Evolutionary conservation across 768 basidiomycete species (phyloP).

Genomic region (Xerocomellus intermedius): DNA sequence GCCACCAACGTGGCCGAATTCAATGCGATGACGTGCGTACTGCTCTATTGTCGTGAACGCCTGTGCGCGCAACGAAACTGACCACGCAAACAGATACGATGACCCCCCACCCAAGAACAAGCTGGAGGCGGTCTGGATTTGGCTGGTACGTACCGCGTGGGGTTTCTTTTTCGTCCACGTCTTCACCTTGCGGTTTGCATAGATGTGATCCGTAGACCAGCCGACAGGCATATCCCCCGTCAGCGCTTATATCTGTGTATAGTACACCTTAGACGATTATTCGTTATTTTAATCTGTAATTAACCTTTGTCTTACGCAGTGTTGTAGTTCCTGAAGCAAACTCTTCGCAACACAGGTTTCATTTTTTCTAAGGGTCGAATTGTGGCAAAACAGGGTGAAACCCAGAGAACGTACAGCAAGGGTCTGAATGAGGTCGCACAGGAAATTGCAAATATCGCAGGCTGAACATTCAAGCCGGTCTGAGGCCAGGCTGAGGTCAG

Average conservation of each 20-base stretch:
- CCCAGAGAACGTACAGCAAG: too few species aligned
- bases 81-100: constrained; percentile 15
- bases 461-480: too few species aligned
- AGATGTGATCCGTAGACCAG: constrained; percentile 8
- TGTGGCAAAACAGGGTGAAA: too few species aligned
- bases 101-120: constrained; percentile 30
- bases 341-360: too few species aligned
- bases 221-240: not conserved
- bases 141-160: constrained; percentile 20
- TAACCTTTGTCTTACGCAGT: not conserved
- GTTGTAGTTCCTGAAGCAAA: too few species aligned
- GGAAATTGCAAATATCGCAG: too few species aligned
- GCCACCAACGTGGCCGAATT: constrained; percentile 26
- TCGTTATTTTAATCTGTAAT: too few species aligned
- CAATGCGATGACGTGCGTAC: constrained; percentile 29
- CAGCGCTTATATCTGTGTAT: not conserved
- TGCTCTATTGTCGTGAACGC: too few species aligned
- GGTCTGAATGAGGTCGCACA: constrained; percentile 25
- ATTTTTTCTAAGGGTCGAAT: too few species aligned
- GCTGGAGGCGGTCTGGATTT: constrained; percentile 28
- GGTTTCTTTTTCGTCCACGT: not conserved
- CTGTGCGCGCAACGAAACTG: not conserved
- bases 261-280: not conserved
- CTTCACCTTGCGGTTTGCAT: not conserved
- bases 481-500: too few species aligned